phyloP scores from a whole-genome alignment of 1,139 yeast species.

The Blastobotrys buckinghamii region DNA sequence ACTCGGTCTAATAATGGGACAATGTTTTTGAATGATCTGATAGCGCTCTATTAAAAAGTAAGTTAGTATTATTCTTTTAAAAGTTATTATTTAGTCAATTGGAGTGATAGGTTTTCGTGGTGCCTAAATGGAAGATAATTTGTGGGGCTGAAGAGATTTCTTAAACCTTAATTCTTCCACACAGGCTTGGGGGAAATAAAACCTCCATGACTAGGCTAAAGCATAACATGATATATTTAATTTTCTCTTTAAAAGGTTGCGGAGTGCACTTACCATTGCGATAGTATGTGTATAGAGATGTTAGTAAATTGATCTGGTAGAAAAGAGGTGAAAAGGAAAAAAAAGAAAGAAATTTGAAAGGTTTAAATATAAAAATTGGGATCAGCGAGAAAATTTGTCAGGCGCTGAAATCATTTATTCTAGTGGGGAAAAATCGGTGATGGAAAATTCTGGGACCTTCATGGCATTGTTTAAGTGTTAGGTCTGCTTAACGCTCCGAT shows the following conservation, averaged over 20 bases:
- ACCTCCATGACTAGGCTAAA: too few species aligned
- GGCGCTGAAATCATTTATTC: too few species aligned
- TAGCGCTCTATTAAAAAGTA: conserved; percentile 33
- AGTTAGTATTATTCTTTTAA: not conserved
- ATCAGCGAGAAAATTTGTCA: not conserved
- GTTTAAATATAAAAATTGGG: not conserved
- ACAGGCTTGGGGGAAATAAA: too few species aligned
- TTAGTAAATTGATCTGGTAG: not conserved
- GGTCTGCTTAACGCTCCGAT: too few species aligned
- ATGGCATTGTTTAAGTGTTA: too few species aligned
- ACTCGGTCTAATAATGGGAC: conserved; percentile 94
- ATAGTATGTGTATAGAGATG: not conserved
- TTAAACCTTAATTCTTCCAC: too few species aligned
- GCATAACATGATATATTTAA: too few species aligned
- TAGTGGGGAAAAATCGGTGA: not conserved
- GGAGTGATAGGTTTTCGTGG: not conserved
- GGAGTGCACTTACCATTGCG: conserved; percentile 5
- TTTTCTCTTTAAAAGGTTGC: too few species aligned
- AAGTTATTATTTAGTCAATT: not conserved
- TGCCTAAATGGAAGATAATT: not conserved
- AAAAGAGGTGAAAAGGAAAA: not conserved
- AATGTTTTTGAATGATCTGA: conserved; percentile 82
- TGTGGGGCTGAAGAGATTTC: too few species aligned
- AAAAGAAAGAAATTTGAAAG: not conserved
- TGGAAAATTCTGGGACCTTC: not conserved